Conservation (phyloP, 768 basidiomycete species). For the Kwoniella europaea region DNA sequence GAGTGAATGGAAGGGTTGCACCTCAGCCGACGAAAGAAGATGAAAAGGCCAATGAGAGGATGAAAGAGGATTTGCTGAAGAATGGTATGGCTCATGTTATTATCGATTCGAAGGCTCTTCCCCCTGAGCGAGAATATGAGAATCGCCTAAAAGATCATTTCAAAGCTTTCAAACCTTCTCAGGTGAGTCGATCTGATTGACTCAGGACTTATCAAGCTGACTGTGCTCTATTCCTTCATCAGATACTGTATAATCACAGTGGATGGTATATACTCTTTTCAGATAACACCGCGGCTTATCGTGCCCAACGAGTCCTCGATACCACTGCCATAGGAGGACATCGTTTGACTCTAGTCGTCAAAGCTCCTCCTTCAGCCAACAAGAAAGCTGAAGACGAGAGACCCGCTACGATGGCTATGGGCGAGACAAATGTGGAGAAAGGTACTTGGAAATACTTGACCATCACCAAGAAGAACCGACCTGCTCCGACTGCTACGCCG, state of each 20-base stretch:
- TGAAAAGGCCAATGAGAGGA: conserved; percentile 35
- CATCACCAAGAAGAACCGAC: conserved; percentile 46
- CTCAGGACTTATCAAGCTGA: conserved; percentile 12
- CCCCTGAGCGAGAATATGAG: conserved; percentile 58
- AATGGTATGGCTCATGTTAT: conserved; percentile 49
- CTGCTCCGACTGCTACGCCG: conserved; percentile 1
- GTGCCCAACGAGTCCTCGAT: conserved; percentile 70
- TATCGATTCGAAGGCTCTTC: conserved; percentile 35
- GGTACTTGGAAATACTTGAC: conserved; percentile 43
- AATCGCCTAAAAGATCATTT: conserved; percentile 74
- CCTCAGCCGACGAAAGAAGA: conserved; percentile 33
- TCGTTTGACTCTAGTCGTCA: conserved; percentile 41
- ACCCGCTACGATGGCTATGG: background rate
- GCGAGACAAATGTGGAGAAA: conserved; percentile 19
- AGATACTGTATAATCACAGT: conserved; percentile 73
- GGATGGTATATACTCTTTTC: conserved; percentile 84
- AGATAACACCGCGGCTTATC: conserved; percentile 67
- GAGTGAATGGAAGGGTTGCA: conserved; percentile 5
- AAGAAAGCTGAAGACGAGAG: conserved; percentile 8
- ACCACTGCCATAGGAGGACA: conserved; percentile 44
- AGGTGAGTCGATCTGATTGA: conserved; percentile 64
- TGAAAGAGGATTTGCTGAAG: conserved; percentile 31
- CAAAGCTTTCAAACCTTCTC: conserved; percentile 71
- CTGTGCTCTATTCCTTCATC: background rate
- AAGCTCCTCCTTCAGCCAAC: conserved; percentile 55